These are phyloP conservation scores for Sphagnum tenellum DNA, from an alignment of 225 moss, liverwort and hornwort species.

Conservation along the genomic window DNA sequence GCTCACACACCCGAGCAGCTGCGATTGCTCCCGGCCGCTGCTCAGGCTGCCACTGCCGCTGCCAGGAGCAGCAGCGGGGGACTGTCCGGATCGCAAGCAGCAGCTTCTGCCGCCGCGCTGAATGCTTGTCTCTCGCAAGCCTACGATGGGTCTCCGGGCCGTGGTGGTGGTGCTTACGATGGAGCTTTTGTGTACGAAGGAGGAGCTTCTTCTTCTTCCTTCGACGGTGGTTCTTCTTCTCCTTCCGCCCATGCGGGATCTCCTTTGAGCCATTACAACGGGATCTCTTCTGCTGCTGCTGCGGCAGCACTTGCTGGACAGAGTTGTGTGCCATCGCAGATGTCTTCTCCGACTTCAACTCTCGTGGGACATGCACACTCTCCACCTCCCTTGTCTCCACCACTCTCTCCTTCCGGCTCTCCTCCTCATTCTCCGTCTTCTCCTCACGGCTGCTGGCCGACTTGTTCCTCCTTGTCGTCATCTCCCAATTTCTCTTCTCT, in stretches of 20 bases:
- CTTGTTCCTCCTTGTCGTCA: slow-evolving; percentile 32
- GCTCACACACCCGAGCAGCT: slow-evolving; percentile 95
- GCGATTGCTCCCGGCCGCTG: slow-evolving; percentile 79
- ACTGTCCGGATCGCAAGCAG: slow-evolving; percentile 12
- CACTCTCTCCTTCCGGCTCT: slow-evolving; percentile 72
- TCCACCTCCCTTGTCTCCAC: slow-evolving; percentile 78
- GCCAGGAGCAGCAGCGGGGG: slow-evolving; percentile 32
- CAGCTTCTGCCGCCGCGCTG: slow-evolving; percentile 2
- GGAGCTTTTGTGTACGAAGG: slow-evolving; percentile 67
- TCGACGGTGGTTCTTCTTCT: slow-evolving; percentile 23
- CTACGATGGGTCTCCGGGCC: slow-evolving; percentile 75
- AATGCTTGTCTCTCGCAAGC: slow-evolving; percentile 10
- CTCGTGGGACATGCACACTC: slow-evolving; percentile 79
- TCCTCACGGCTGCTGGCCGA: slow-evolving; percentile 54
- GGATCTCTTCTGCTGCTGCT: slow-evolving; percentile 3
- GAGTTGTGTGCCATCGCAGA: slow-evolving; percentile 63
- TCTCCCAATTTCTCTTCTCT: no score
- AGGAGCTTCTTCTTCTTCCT: slow-evolving; percentile 10
- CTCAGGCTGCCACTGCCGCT: slow-evolving; percentile 74
- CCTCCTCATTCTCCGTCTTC: slow-evolving; percentile 78
- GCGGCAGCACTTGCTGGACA: slow-evolving; percentile 32
- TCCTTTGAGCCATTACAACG: slow-evolving; percentile 36
- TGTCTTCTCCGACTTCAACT: slow-evolving; percentile 88
- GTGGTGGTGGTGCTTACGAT: slow-evolving; percentile 41
- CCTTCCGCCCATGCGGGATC: slow-evolving; percentile 44